phyloP scores from a whole-genome alignment of 306 rosid genomes.

The Vigna angularis region DNA sequence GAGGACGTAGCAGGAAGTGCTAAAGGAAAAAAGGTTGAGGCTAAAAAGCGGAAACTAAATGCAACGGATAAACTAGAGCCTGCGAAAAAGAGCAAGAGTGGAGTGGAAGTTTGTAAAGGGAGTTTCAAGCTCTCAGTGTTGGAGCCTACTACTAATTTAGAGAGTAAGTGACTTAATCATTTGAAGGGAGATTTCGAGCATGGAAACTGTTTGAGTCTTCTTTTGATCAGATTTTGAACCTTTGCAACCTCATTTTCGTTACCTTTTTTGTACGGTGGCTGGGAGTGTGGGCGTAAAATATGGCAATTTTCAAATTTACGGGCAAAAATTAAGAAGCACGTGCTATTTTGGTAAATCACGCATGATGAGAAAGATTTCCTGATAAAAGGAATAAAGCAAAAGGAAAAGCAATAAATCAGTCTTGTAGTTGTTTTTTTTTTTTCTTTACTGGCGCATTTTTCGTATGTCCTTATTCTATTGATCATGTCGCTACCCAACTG shows the following conservation, averaged over 20 bases:
- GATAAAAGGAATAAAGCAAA: not conserved
- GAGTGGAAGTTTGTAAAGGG: slow-evolving; percentile 43
- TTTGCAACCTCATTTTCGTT: not conserved
- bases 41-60: slow-evolving; percentile 59
- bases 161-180: slow-evolving; percentile 55
- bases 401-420: not conserved
- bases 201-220: not conserved
- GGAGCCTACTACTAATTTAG: slow-evolving; percentile 52
- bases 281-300: not conserved
- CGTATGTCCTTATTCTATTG: not conserved
- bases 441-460: not conserved
- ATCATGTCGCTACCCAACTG: slow-evolving; percentile 12
- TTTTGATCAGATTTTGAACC: not conserved
- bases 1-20: slow-evolving; percentile 39
- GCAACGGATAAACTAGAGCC: slow-evolving; percentile 52
- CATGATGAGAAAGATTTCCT: not conserved
- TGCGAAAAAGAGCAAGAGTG: slow-evolving; percentile 65
- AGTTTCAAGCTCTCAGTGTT: slow-evolving; percentile 43
- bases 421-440: not conserved
- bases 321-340: not conserved
- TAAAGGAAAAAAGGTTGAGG: slow-evolving; percentile 52
- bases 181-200: not conserved
- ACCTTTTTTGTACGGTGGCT: not conserved
- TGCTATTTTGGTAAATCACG: not conserved
- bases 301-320: slow-evolving; percentile 7